phyloP scores from a whole-genome alignment of 1,284 basidiomycete genomes.

The Coniferiporia sulphurascens region DNA sequence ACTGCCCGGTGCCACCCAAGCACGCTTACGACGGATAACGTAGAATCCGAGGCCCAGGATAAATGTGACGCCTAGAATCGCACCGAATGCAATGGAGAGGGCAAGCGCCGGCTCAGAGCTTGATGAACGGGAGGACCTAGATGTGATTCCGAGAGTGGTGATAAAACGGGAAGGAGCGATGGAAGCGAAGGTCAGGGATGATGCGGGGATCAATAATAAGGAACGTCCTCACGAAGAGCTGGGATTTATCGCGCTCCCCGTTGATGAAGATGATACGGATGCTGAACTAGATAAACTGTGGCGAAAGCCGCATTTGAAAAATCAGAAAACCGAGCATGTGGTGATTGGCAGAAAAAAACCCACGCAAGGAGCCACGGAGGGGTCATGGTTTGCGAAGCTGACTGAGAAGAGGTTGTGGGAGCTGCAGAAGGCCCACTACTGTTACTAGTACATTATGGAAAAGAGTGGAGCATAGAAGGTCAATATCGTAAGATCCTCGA shows the following conservation, averaged over 20 bases:
- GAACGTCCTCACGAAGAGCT: slow-evolving; percentile 1
- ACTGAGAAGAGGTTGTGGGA: not conserved
- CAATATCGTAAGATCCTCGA: no score
- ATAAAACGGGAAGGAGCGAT: not conserved
- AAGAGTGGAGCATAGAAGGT: not conserved
- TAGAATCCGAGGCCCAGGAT: not conserved
- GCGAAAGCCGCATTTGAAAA: not conserved
- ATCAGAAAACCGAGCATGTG: not conserved
- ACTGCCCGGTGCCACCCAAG: not conserved
- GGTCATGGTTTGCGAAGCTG: slow-evolving; percentile 10
- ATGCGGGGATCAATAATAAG: not conserved
- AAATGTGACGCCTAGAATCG: slow-evolving; percentile 2
- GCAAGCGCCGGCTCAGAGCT: slow-evolving; percentile 2
- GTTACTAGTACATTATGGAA: slow-evolving; percentile 2
- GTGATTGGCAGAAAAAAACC: not conserved
- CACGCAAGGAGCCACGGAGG: slow-evolving; percentile 15
- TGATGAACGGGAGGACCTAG: not conserved
- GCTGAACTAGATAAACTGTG: not conserved
- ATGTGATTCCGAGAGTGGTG: not conserved
- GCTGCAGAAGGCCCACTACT: not conserved
- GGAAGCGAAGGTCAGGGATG: not conserved
- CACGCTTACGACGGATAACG: not conserved
- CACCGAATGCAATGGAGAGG: slow-evolving; percentile 14
- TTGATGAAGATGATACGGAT: not conserved
- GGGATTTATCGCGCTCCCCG: not conserved